These are phyloP conservation scores for Cryphonectria nitschkei DNA, from an alignment of 2,329 filamentous ascomycete genomes.

Conservation along the genomic window DNA sequence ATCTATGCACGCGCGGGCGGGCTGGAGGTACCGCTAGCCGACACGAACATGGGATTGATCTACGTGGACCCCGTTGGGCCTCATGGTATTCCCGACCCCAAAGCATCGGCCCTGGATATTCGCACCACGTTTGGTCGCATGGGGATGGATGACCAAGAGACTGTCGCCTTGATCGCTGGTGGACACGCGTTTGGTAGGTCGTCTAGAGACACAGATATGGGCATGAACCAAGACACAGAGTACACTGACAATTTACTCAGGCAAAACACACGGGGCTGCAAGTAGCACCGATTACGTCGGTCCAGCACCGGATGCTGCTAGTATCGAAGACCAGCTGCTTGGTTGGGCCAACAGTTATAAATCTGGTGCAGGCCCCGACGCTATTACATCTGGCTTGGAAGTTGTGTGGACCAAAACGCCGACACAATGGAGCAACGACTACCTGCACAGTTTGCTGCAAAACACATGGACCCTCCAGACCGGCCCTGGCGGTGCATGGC, in stretches of 20 bases:
- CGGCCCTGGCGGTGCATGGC: slow-evolving; percentile 71
- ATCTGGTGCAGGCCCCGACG: slow-evolving; percentile 66
- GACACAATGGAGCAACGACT: slow-evolving; percentile 73
- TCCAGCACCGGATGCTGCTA: slow-evolving; percentile 64
- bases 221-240: not conserved
- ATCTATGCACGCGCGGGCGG: slow-evolving; percentile 56
- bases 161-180: slow-evolving; percentile 76
- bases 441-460: slow-evolving; percentile 72
- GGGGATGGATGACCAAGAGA: slow-evolving; percentile 85
- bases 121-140: slow-evolving; percentile 76
- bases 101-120: slow-evolving; percentile 72
- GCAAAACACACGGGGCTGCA: slow-evolving; percentile 73
- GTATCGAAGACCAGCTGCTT: slow-evolving; percentile 66
- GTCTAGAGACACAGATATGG: not conserved
- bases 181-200: slow-evolving; percentile 70
- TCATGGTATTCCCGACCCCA: slow-evolving; percentile 70
- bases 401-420: slow-evolving; percentile 77
- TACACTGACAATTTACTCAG: slow-evolving; percentile 4
- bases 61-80: slow-evolving; percentile 84
- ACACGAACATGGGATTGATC: slow-evolving; percentile 76
- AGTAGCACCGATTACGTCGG: slow-evolving; percentile 63
- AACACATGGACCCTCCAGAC: slow-evolving; percentile 74
- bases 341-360: slow-evolving; percentile 69
- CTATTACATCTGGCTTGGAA: slow-evolving; percentile 74
- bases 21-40: slow-evolving; percentile 69